phyloP scores from a whole-genome alignment of 805 yeast genomes.

The Candida wancherniae region DNA sequence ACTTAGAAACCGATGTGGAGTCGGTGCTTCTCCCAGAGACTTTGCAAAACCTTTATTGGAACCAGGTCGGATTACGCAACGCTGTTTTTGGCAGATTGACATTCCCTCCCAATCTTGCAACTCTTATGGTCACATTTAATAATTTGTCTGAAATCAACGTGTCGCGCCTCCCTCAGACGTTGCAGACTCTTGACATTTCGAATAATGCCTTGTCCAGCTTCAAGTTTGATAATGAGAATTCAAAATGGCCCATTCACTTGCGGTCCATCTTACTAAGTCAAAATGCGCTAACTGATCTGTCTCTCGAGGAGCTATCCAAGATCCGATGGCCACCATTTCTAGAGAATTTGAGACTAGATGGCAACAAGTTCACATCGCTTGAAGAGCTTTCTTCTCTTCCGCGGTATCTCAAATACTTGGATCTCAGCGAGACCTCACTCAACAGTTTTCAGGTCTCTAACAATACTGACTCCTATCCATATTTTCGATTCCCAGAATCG shows the following conservation, averaged over 20 bases:
- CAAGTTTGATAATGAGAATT: constrained; percentile 2
- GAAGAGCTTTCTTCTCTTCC: constrained; percentile 19
- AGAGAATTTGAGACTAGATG: constrained; percentile 20
- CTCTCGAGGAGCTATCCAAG: constrained; percentile 15
- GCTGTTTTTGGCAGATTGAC: constrained; percentile 5
- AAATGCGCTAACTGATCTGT: constrained; percentile 18
- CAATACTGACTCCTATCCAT: constrained; percentile 12
- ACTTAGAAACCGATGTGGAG: constrained; percentile 18
- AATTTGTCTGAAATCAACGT: constrained; percentile 20
- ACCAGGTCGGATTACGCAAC: constrained; percentile 22
- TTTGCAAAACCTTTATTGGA: constrained; percentile 28
- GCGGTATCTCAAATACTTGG: constrained; percentile 19
- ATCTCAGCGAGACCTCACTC: constrained; percentile 23
- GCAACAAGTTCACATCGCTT: constrained; percentile 20
- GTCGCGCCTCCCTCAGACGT: constrained; percentile 22
- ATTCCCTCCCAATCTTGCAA: constrained; percentile 22
- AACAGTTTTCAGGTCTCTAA: constrained; percentile 11
- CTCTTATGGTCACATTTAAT: constrained; percentile 33
- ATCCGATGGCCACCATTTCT: constrained; percentile 23
- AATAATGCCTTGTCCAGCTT: constrained; percentile 18
- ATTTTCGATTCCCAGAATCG: constrained; percentile 26
- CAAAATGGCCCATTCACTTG: constrained; percentile 25
- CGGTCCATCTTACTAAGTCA: constrained; percentile 21
- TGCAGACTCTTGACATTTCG: constrained; percentile 29
- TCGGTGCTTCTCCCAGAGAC: constrained; percentile 21